Evolutionary conservation across 2,329 filamentous ascomycete genomes (phyloP).

Genomic region (Colletotrichum cuscutae): DNA sequence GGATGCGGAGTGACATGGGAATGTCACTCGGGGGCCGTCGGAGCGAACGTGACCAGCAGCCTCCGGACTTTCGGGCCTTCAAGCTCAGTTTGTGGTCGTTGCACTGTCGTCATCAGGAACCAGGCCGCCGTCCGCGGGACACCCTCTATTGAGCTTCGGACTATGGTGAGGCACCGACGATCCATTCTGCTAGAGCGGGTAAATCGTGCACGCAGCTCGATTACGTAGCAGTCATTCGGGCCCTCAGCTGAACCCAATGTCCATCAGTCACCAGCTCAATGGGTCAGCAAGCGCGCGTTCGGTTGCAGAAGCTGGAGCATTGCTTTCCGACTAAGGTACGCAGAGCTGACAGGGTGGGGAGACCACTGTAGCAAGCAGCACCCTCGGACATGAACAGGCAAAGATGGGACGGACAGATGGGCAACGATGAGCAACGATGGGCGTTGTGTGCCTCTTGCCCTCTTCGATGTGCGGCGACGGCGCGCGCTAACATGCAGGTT

Average conservation of each 20-base stretch:
- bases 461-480: conserved; percentile 16
- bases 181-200: conserved; percentile 18
- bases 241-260: conserved; percentile 18
- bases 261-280: conserved; percentile 21
- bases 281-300: conserved; percentile 19
- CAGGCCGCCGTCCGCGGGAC: conserved; percentile 1
- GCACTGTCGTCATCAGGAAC: conserved; percentile 27
- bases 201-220: conserved; percentile 3
- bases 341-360: conserved; percentile 4
- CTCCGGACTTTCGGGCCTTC: conserved; percentile 31
- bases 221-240: conserved; percentile 33
- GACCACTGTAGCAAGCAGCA: background rate
- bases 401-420: conserved; percentile 13
- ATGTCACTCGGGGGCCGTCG: conserved; percentile 4
- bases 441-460: background rate
- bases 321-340: conserved; percentile 9
- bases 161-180: conserved; percentile 24
- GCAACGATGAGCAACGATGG: background rate
- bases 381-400: conserved; percentile 11
- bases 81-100: background rate
- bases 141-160: conserved; percentile 1
- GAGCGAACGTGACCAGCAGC: conserved; percentile 21
- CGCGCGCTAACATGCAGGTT: conserved; percentile 13
- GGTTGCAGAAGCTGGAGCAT: conserved; percentile 10
- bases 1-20: background rate